Conservation (phyloP, 441 rosid species). For the Aleurites moluccanus region DNA sequence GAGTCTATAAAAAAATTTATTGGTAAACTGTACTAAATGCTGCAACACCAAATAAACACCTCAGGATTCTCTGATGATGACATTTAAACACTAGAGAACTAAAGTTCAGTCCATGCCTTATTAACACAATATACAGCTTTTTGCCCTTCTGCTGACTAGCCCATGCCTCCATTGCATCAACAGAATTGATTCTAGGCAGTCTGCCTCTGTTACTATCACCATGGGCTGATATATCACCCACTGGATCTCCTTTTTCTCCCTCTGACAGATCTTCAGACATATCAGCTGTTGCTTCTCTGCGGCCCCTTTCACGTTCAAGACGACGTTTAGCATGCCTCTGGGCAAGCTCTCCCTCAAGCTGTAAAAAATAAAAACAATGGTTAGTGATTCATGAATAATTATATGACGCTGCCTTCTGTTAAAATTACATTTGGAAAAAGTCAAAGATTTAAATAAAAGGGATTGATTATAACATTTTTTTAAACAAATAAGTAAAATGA, state of each 20-base stretch:
- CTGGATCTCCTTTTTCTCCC: slow-evolving; percentile 81
- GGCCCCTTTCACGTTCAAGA: slow-evolving; percentile 84
- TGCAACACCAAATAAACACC: slow-evolving; percentile 15
- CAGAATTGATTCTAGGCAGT: slow-evolving; percentile 80
- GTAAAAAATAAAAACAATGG: neutral
- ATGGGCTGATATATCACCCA: slow-evolving; percentile 51
- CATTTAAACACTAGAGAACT: slow-evolving; percentile 22
- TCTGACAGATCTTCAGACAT: slow-evolving; percentile 97
- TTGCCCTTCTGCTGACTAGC: slow-evolving; percentile 85
- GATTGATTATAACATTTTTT: too few relatives aligned
- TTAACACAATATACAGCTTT: slow-evolving; percentile 79
- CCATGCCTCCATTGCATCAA: slow-evolving; percentile 94
- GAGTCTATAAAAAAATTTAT: neutral
- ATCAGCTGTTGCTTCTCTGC: slow-evolving; percentile 88
- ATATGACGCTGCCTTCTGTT: neutral
- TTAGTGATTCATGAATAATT: neutral
- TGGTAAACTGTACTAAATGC: neutral
- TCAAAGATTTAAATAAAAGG: neutral
- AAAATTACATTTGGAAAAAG: neutral
- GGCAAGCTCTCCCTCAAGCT: slow-evolving; percentile 86
- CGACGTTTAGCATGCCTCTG: slow-evolving; percentile 65
- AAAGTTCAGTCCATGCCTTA: slow-evolving; percentile 63
- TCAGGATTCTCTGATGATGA: slow-evolving; percentile 16
- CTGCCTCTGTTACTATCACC: slow-evolving; percentile 63
- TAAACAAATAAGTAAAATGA: neutral